phyloP scores from a whole-genome alignment of 305 asterid species.

The Solanum hybrid region DNA sequence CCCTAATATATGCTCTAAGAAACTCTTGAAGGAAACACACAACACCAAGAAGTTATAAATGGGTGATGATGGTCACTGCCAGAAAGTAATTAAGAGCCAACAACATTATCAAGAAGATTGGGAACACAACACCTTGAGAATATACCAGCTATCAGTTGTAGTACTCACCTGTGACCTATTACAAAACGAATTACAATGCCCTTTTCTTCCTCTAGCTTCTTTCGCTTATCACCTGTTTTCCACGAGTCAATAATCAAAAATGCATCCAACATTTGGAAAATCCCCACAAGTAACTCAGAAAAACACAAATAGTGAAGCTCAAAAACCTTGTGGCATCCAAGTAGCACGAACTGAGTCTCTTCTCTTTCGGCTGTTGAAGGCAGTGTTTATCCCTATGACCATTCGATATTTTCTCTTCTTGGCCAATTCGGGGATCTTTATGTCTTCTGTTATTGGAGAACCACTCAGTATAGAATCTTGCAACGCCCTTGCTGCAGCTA shows the following conservation, averaged over 20 bases:
- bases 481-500: constrained; percentile 69
- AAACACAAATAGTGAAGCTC: neutral
- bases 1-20: neutral
- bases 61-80: neutral
- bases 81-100: neutral
- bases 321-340: constrained; percentile 77
- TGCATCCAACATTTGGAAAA: neutral
- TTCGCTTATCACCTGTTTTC: constrained; percentile 54
- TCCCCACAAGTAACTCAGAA: neutral
- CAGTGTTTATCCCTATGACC: constrained; percentile 74
- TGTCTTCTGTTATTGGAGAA: constrained; percentile 60
- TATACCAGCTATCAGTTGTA: neutral
- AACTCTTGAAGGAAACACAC: neutral
- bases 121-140: neutral
- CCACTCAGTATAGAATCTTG: constrained; percentile 74
- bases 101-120: neutral
- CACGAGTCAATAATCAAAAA: constrained; percentile 4
- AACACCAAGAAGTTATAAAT: neutral
- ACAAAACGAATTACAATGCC: constrained; percentile 79
- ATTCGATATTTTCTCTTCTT: constrained; percentile 64
- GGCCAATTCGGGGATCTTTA: constrained; percentile 48
- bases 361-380: constrained; percentile 79
- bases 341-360: constrained; percentile 83
- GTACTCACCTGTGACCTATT: constrained; percentile 78
- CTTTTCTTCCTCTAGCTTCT: constrained; percentile 78